Percentiles rank a stretch among this genome's conserved stretches.
Conservation (phyloP, 2,329 filamentous ascomycete species). For the Talaromyces pinophilus region DNA sequence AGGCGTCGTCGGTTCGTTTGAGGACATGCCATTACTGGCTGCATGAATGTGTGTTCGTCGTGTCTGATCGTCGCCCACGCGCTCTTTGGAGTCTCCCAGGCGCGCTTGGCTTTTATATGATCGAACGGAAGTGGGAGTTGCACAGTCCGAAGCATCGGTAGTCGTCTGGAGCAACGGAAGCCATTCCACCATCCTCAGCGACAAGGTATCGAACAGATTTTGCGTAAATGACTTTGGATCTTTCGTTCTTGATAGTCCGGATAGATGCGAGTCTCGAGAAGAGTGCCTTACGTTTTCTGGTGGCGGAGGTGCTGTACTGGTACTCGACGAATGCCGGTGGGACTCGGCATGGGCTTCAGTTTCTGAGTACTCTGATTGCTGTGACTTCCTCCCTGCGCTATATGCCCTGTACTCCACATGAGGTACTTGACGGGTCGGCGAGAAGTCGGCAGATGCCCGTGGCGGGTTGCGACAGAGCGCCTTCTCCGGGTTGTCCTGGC, state of each 20-base stretch:
- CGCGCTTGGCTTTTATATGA: slow-evolving; percentile 16
- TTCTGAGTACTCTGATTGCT: background rate
- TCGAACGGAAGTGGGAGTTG: slow-evolving; percentile 20
- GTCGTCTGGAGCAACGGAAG: slow-evolving; percentile 43
- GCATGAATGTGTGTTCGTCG: slow-evolving; percentile 14
- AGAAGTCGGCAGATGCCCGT: slow-evolving; percentile 32
- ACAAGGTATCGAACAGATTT: slow-evolving; percentile 54
- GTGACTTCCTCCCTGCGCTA: background rate
- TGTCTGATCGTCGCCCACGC: background rate
- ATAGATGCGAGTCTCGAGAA: slow-evolving; percentile 29
- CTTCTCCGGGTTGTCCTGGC: slow-evolving; percentile 72
- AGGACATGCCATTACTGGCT: slow-evolving; percentile 13
- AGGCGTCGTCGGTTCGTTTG: slow-evolving; percentile 32
- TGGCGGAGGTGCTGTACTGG: background rate
- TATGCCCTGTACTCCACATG: slow-evolving; percentile 24
- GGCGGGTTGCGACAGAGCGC: slow-evolving; percentile 63
- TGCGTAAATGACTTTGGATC: slow-evolving; percentile 65
- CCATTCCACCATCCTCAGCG: slow-evolving; percentile 50
- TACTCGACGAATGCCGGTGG: slow-evolving; percentile 8
- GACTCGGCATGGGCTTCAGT: background rate
- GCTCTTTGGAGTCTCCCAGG: background rate
- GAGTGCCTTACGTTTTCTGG: slow-evolving; percentile 15
- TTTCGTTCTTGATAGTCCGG: slow-evolving; percentile 41
- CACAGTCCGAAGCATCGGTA: slow-evolving; percentile 28
- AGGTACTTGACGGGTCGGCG: slow-evolving; percentile 30